Conservation (phyloP, 1,284 basidiomycete genomes). For the Papiliotrema fonsecae region DNA sequence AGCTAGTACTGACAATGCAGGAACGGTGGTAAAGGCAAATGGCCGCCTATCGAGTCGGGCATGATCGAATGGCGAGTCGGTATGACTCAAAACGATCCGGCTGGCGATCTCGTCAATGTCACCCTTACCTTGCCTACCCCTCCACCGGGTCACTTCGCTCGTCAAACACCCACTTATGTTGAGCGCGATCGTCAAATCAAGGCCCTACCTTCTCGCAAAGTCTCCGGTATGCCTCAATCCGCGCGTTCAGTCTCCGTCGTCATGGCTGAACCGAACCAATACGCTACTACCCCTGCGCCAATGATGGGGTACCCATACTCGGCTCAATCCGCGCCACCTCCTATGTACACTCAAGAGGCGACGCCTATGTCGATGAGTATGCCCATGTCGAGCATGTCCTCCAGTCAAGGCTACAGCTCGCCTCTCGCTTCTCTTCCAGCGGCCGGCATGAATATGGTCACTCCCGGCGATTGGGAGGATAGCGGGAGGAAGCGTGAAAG, state of each 20-base stretch:
- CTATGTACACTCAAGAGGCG: conserved; percentile 36
- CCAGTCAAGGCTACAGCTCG: not conserved
- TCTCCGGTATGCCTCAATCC: conserved; percentile 9
- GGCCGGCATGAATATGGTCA: not conserved
- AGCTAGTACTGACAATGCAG: conserved; percentile 12
- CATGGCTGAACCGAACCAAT: conserved; percentile 21
- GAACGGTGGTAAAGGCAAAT: conserved; percentile 38
- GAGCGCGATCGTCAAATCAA: conserved; percentile 15
- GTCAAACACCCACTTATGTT: conserved; percentile 3
- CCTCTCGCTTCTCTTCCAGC: not conserved
- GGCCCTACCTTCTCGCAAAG: conserved; percentile 17
- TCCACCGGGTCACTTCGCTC: conserved; percentile 17
- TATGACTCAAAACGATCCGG: conserved; percentile 35
- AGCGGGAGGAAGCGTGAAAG: not conserved
- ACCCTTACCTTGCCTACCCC: conserved; percentile 35
- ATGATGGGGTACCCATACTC: conserved; percentile 1
- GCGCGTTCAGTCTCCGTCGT: conserved; percentile 16
- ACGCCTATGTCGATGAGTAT: conserved; percentile 32
- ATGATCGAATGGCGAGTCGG: conserved; percentile 37
- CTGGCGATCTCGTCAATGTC: conserved; percentile 35
- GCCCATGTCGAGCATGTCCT: conserved; percentile 9
- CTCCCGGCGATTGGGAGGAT: not conserved
- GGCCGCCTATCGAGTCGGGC: conserved; percentile 40
- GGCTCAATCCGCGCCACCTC: conserved; percentile 8
- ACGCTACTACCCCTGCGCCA: not conserved